Evolutionary conservation across 306 rosid genomes (phyloP).

Genomic region (Cicer pinnatifidum): DNA sequence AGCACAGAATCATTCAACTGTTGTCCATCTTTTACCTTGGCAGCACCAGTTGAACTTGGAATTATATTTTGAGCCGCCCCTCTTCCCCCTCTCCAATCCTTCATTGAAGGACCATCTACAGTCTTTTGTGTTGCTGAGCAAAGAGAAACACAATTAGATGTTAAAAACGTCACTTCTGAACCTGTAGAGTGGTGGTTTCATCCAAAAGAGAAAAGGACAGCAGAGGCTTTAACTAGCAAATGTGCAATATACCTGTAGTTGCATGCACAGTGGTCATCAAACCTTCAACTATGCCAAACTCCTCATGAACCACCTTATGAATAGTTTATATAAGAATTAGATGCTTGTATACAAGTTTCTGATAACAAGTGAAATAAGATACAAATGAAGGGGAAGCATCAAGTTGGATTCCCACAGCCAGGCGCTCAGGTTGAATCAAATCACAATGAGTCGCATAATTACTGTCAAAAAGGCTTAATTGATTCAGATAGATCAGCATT

Average conservation of each 20-base stretch:
- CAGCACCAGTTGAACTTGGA: slow-evolving; percentile 99
- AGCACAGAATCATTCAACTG: background rate
- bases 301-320: slow-evolving; percentile 87
- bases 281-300: slow-evolving; percentile 93
- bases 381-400: background rate
- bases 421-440: background rate
- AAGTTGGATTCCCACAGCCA: background rate
- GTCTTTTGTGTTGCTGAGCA: slow-evolving; percentile 94
- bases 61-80: slow-evolving; percentile 95
- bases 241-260: slow-evolving; percentile 75
- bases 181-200: slow-evolving; percentile 18
- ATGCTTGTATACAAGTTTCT: slow-evolving; percentile 2
- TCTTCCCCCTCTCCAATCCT: slow-evolving; percentile 99
- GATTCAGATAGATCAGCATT: background rate
- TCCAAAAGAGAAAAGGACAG: background rate
- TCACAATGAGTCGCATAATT: background rate
- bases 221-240: background rate
- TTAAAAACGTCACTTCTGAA: slow-evolving; percentile 21
- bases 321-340: background rate
- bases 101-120: slow-evolving; percentile 98
- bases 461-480: background rate
- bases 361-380: background rate
- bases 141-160: slow-evolving; percentile 19
- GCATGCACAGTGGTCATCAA: slow-evolving; percentile 99
- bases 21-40: slow-evolving; percentile 62